Percentiles rank a stretch among this genome's conserved stretches.
Conservation (phyloP, 176 grass and related monocot species). For the Eragrostis curvula region DNA sequence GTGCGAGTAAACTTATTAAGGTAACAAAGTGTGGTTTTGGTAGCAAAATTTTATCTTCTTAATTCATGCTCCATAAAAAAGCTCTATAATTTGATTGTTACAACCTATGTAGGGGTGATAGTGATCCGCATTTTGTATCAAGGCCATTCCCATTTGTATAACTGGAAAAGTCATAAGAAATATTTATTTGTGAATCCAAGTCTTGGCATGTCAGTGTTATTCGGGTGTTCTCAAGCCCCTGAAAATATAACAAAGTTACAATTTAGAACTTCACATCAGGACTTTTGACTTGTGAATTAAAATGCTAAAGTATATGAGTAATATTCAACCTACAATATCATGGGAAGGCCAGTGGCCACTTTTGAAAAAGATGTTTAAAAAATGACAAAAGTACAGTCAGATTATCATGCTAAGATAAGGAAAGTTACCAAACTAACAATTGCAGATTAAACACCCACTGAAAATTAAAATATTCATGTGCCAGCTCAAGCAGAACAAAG, state of each 20-base stretch:
- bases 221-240: conserved; percentile 57
- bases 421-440: neutral
- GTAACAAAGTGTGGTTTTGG: neutral
- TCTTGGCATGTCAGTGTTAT: conserved; percentile 67
- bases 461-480: neutral
- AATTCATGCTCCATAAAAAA: neutral
- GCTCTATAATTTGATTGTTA: neutral
- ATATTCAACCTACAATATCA: neutral
- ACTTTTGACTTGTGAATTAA: neutral
- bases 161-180: conserved; percentile 5
- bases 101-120: neutral
- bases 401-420: neutral
- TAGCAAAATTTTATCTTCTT: neutral
- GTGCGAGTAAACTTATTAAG: neutral
- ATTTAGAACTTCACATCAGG: conserved; percentile 14
- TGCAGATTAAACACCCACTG: neutral
- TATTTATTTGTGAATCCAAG: conserved; percentile 58
- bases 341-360: neutral
- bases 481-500: too few relatives aligned
- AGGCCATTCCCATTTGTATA: neutral
- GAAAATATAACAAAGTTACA: conserved; percentile 39
- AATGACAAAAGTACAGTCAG: neutral
- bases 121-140: neutral
- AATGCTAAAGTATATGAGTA: neutral
- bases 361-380: neutral